phyloP scores from a whole-genome alignment of 108 stramenopile genomes.

The Pseudonitzschia multiseries region DNA sequence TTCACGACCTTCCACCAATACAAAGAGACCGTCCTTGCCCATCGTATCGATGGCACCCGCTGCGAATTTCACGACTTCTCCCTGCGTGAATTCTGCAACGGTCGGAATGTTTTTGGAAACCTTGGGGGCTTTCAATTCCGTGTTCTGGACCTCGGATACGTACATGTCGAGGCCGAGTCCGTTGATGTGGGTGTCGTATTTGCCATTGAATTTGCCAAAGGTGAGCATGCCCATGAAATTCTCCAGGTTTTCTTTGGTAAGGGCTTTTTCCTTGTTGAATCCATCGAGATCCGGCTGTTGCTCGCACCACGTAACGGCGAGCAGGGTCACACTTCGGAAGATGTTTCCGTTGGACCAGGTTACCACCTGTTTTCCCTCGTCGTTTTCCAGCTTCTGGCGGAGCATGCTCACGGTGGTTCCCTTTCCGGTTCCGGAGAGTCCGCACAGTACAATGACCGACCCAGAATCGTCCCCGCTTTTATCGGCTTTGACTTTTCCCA shows the following conservation, averaged over 20 bases:
- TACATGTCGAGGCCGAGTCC: constrained; percentile 73
- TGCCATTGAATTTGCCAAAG: constrained; percentile 75
- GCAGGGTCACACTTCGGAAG: constrained; percentile 79
- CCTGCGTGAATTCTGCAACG: constrained; percentile 84
- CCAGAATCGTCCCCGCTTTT: constrained; percentile 26
- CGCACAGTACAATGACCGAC: constrained; percentile 80
- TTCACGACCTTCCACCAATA: constrained; percentile 82
- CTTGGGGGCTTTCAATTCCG: constrained; percentile 66
- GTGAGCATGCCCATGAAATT: constrained; percentile 72
- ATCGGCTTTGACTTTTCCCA: constrained; percentile 39
- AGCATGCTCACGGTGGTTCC: constrained; percentile 82
- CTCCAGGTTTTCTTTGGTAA: constrained; percentile 79
- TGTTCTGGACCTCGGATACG: constrained; percentile 82
- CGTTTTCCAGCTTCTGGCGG: constrained; percentile 52
- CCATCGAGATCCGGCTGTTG: constrained; percentile 44
- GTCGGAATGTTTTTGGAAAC: constrained; percentile 88
- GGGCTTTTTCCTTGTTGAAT: constrained; percentile 55
- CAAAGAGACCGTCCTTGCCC: constrained; percentile 68
- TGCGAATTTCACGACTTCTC: constrained; percentile 84
- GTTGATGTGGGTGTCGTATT: constrained; percentile 73
- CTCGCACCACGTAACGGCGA: constrained; percentile 87
- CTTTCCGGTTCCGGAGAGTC: constrained; percentile 86
- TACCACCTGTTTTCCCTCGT: constrained; percentile 63
- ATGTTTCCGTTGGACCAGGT: constrained; percentile 91
- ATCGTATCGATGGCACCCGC: constrained; percentile 65